phyloP scores from a whole-genome alignment of 106 monocot species.

The Dendrobium nobile region DNA sequence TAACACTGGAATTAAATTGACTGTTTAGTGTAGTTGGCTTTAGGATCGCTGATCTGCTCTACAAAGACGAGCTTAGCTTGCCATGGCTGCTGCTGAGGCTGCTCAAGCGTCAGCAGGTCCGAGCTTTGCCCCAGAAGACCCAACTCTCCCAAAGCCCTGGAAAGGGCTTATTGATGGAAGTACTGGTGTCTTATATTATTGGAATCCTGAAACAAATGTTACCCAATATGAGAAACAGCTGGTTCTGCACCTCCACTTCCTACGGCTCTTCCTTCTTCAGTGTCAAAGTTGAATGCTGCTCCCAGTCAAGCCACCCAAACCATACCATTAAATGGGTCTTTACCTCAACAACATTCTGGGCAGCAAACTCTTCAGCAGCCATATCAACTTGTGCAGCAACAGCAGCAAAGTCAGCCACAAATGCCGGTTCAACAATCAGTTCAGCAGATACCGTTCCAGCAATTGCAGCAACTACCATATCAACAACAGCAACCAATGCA shows the following conservation, averaged over 20 bases:
- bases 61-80: not conserved
- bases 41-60: not conserved
- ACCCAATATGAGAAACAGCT: slow-evolving; percentile 48
- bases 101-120: slow-evolving; percentile 33
- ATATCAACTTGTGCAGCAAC: slow-evolving; percentile 18
- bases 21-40: not conserved
- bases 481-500: slow-evolving; percentile 14
- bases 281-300: slow-evolving; percentile 10
- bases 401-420: slow-evolving; percentile 15
- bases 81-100: slow-evolving; percentile 32
- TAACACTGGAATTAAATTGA: not conserved
- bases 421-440: slow-evolving; percentile 4
- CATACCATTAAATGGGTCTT: slow-evolving; percentile 15
- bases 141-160: slow-evolving; percentile 59
- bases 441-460: slow-evolving; percentile 12
- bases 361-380: slow-evolving; percentile 26
- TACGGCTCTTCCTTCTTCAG: slow-evolving; percentile 24
- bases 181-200: slow-evolving; percentile 46
- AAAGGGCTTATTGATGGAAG: slow-evolving; percentile 51
- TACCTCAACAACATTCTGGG: slow-evolving; percentile 14
- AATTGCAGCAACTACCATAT: slow-evolving; percentile 24
- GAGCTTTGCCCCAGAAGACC: slow-evolving; percentile 53
- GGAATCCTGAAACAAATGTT: slow-evolving; percentile 63
- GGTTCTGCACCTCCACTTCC: slow-evolving; percentile 21
- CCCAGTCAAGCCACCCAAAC: not conserved